phyloP scores from a whole-genome alignment of 2,329 filamentous ascomycete species.

The Lecanicillium sp. region DNA sequence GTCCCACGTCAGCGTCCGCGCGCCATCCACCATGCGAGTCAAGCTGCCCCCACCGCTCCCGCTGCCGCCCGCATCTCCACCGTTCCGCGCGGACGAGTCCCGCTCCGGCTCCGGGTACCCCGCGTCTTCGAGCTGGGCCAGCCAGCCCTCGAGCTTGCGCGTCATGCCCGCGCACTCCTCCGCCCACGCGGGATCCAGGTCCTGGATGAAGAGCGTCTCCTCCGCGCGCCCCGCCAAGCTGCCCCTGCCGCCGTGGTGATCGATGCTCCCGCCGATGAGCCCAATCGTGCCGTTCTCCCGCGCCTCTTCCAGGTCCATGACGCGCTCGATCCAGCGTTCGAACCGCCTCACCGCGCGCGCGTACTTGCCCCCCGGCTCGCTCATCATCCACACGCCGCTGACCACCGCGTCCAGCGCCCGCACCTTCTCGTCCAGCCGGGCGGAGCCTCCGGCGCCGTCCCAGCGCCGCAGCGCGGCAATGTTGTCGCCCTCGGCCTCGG shows the following conservation, averaged over 20 bases:
- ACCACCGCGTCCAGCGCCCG: constrained; percentile 53
- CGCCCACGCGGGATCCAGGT: constrained; percentile 52
- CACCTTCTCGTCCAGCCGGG: constrained; percentile 48
- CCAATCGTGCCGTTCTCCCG: constrained; percentile 32
- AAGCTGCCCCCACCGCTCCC: constrained; percentile 32
- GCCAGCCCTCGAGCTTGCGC: constrained; percentile 51
- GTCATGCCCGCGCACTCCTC: constrained; percentile 48
- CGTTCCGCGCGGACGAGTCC: constrained; percentile 14
- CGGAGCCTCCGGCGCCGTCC: constrained; percentile 28
- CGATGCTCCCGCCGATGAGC: constrained; percentile 28
- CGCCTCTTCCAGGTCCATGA: constrained; percentile 41
- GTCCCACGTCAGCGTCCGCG: constrained; percentile 43
- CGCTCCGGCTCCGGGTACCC: constrained; percentile 23
- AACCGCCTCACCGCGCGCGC: constrained; percentile 49
- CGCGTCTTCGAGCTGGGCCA: constrained; percentile 41
- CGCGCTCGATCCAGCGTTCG: constrained; percentile 50
- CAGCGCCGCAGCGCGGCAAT: constrained; percentile 47
- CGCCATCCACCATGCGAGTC: constrained; percentile 41
- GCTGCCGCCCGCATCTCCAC: constrained; percentile 1
- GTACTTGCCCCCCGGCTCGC: constrained; percentile 51
- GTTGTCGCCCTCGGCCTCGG: constrained; percentile 45
- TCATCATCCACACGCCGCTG: constrained; percentile 51
- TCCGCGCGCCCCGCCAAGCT: constrained; percentile 7
- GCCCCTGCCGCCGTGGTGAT: constrained; percentile 22
- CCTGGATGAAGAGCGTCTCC: constrained; percentile 45